Percentiles rank a stretch among this genome's conserved stretches.
These are phyloP conservation scores for Phytophthora litchii DNA, from an alignment of 352 stramenopile genomes.

Conservation along the genomic window DNA sequence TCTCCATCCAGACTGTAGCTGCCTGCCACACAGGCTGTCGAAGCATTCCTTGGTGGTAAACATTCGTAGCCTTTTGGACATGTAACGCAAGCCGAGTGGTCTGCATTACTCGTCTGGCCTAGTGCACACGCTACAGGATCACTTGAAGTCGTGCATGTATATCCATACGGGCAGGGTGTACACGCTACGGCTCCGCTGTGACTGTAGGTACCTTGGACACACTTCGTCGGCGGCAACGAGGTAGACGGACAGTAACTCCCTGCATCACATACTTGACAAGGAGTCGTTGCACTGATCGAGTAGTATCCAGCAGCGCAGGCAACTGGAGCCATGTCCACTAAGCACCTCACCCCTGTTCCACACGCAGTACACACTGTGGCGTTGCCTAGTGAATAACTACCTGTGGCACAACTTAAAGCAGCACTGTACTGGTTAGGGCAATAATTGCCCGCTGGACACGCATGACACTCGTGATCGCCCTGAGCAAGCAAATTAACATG, in stretches of 20 bases:
- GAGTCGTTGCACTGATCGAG: constrained; percentile 22
- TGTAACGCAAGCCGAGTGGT: constrained; percentile 48
- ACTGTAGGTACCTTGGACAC: constrained; percentile 47
- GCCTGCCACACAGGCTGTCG: constrained; percentile 32
- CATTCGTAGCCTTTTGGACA: constrained; percentile 56
- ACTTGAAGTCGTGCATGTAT: constrained; percentile 38
- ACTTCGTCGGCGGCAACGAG: constrained; percentile 32
- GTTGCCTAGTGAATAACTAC: constrained; percentile 55
- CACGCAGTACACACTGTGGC: constrained; percentile 49
- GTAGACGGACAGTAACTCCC: constrained; percentile 48
- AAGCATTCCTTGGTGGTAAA: constrained; percentile 25
- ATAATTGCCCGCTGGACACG: constrained; percentile 50
- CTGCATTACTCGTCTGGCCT: constrained; percentile 49
- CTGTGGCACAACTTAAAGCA: constrained; percentile 27
- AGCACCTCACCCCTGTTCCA: constrained; percentile 54
- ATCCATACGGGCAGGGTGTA: constrained; percentile 50
- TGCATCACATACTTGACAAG: constrained; percentile 36
- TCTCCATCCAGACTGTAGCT: constrained; percentile 54
- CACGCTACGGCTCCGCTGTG: constrained; percentile 45
- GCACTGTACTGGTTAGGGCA: constrained; percentile 30
- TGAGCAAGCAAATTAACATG: constrained; percentile 17
- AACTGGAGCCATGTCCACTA: constrained; percentile 21
- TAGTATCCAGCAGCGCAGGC: constrained; percentile 39
- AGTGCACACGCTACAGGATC: constrained; percentile 37
- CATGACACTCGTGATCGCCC: constrained; percentile 39